These are phyloP conservation scores for Vickermania ingenoplastis DNA, from an alignment of 208 protist genomes.

Conservation along the genomic window DNA sequence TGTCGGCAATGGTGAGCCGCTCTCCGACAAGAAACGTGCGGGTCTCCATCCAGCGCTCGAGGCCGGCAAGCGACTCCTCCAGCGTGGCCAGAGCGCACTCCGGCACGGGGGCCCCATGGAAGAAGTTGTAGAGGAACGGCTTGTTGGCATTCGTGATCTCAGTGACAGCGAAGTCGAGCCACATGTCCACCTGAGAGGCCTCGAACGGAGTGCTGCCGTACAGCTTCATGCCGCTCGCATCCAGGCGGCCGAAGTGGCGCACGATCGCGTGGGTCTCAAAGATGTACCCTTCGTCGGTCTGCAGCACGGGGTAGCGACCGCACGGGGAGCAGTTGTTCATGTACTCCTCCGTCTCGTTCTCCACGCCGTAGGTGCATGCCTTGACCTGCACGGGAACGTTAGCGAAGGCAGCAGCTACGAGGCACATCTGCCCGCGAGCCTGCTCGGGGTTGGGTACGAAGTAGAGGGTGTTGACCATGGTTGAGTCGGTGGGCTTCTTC, in stretches of 20 bases:
- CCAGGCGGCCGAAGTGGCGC: conserved; percentile 58
- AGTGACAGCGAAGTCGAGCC: conserved; percentile 70
- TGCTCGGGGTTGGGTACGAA: conserved; percentile 21
- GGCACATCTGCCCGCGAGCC: conserved; percentile 46
- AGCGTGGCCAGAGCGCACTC: conserved; percentile 14
- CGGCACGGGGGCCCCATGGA: conserved; percentile 16
- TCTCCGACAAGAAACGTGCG: conserved; percentile 82
- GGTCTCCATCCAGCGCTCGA: conserved; percentile 68
- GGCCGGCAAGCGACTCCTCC: conserved; percentile 30
- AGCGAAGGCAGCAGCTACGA: conserved; percentile 50
- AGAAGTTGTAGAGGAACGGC: conserved; percentile 22
- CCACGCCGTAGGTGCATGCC: conserved; percentile 28
- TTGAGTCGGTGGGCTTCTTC: neutral
- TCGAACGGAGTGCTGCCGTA: conserved; percentile 71
- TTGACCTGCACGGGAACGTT: conserved; percentile 40
- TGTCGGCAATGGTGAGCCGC: conserved; percentile 72
- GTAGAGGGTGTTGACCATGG: conserved; percentile 33
- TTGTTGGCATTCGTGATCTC: conserved; percentile 39
- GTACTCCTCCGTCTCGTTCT: conserved; percentile 61
- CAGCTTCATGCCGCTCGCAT: conserved; percentile 46
- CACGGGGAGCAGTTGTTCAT: conserved; percentile 55
- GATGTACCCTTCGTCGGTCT: conserved; percentile 74
- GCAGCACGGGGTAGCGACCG: conserved; percentile 50
- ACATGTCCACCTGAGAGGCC: conserved; percentile 74
- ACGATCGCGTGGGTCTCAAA: conserved; percentile 86